Evolutionary conservation across 352 stramenopile genomes (phyloP), one percentile per base, ranked within the genome.

Genomic region (Aphanomyces invadans): DNA sequence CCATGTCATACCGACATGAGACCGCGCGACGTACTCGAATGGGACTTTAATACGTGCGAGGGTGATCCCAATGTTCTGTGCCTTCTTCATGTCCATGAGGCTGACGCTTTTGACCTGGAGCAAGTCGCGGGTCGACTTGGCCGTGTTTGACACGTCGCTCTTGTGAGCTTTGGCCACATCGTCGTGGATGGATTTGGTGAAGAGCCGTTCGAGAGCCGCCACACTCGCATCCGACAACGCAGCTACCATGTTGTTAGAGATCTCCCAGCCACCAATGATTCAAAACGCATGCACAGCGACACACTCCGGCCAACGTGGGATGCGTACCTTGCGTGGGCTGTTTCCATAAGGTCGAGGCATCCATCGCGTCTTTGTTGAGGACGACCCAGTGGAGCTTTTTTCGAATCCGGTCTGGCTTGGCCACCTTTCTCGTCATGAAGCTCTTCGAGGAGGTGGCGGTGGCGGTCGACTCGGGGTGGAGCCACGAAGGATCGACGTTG

Each of bases 61-160:
- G 15, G 83, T 90, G 54, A 94, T 94, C 10, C 83, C 77, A 57
- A 94, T 90, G 70, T 94, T 94, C 69, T 94, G 85, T 21, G 83
- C 87, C 57, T 92, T 94, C 55, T 94, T 94, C 80, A 91, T 89
- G 64, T 94, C 85, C 44, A 94, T 87, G 36, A 94, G 74, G 28
- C 80, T 76, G 28, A 92, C 74, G 65, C 89, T 78, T 28, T 83
- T 76, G 62, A 86, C 86, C 71, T 63, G 52, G 0, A 44, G 29
- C 19, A 36, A n/a, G 25, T 51, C 60, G n/a, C 60, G 60, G 19
- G 48, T 59, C 49, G 60, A 67, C 29, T 67, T 51, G 19, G 32
- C 21, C 2, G 38, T 11, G 21, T n/a, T 57, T 12, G 19, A 17
- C 4, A 57, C 42, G 26, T 57, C 48, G 33, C 54, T 67, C 25